These are phyloP conservation scores for Acacia melanoxylon DNA, from an alignment of 306 rosid genomes.

Conservation along the genomic window DNA sequence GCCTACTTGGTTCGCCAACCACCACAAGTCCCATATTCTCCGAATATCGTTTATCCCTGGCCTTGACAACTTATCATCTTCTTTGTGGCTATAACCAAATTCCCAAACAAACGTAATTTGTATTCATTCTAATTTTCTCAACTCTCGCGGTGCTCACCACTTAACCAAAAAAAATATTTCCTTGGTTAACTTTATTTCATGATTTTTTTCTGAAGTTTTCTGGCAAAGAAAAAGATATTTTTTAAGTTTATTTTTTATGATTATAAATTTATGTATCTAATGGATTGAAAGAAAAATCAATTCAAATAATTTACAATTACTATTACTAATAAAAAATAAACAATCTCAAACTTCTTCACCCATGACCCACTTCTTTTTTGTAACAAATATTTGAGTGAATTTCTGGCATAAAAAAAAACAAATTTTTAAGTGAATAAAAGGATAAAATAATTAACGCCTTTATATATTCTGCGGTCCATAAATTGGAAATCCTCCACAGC, in stretches of 20 bases:
- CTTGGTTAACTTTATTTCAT: not conserved
- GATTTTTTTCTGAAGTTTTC: not conserved
- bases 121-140: not conserved
- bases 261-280: not conserved
- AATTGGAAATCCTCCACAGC: not conserved
- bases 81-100: conserved; percentile 28
- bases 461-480: not conserved
- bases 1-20: not conserved
- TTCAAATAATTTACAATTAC: not conserved
- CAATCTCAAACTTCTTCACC: too few species aligned
- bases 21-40: conserved; percentile 35
- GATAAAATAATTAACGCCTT: not conserved
- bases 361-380: too few species aligned
- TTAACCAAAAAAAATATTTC: not conserved
- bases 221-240: not conserved
- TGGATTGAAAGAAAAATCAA: not conserved
- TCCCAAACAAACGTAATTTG: not conserved
- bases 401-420: too few species aligned
- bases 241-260: not conserved
- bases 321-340: too few species aligned
- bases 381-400: not conserved
- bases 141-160: not conserved
- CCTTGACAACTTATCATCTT: not conserved
- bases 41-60: conserved; percentile 25
- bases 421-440: not conserved